Conservation (phyloP, 106 monocot genomes). For the Platanthera zijinensis region DNA sequence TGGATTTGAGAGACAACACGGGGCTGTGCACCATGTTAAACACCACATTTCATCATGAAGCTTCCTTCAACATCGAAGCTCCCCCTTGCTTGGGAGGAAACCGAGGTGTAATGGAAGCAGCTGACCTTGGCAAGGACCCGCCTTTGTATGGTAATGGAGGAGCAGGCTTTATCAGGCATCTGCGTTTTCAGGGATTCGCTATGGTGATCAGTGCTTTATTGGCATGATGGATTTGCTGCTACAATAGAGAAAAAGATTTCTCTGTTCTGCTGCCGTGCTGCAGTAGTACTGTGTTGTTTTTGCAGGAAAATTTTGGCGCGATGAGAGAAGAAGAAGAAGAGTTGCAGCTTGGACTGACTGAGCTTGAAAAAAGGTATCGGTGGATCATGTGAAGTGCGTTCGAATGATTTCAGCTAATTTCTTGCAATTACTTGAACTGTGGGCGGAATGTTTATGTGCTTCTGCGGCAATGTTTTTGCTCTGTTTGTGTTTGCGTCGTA, state of each 20-base stretch:
- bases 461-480: too few species aligned
- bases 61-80: slow-evolving; percentile 22
- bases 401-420: neutral
- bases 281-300: neutral
- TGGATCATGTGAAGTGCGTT: neutral
- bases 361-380: neutral
- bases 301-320: neutral
- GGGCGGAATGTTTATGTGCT: too few species aligned
- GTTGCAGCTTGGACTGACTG: neutral
- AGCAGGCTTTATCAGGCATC: neutral
- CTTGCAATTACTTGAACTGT: too few species aligned
- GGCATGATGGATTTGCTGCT: neutral
- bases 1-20: slow-evolving; percentile 51
- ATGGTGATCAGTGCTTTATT: neutral
- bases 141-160: neutral
- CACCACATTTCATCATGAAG: slow-evolving; percentile 8
- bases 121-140: neutral
- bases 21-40: slow-evolving; percentile 32
- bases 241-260: neutral
- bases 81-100: slow-evolving; percentile 21
- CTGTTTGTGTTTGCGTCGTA: too few species aligned
- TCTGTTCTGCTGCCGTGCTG: neutral
- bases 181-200: neutral
- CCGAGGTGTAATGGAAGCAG: neutral
- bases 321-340: neutral